Conservation (phyloP, 495 filamentous ascomycete genomes). For the Penicillium nucicola region DNA sequence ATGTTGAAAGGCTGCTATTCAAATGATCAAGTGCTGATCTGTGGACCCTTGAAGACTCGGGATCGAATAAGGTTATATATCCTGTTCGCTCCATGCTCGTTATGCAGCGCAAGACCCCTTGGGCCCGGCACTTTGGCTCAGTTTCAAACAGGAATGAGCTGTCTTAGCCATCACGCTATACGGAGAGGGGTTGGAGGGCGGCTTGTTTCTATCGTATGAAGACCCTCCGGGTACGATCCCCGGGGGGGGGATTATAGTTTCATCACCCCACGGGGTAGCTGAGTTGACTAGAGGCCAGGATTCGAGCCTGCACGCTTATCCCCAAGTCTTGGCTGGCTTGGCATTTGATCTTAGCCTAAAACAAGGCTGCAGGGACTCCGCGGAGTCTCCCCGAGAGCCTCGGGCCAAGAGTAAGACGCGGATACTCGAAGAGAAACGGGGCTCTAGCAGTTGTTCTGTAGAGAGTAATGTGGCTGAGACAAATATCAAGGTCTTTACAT, state of each 20-base stretch:
- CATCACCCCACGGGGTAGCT: constrained; percentile 8
- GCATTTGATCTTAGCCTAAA: neutral
- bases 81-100: neutral
- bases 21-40: constrained; percentile 4
- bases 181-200: neutral
- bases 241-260: constrained; percentile 6
- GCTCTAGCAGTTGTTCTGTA: constrained; percentile 4
- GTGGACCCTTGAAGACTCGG: constrained; percentile 3
- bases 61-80: constrained; percentile 6
- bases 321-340: neutral
- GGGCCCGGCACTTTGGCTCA: neutral
- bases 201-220: constrained; percentile 1
- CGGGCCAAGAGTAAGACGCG: constrained; percentile 2
- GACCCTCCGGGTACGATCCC: constrained; percentile 8
- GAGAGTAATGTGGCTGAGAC: neutral
- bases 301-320: neutral
- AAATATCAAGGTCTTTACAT: too few species aligned
- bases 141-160: neutral
- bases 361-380: constrained; percentile 7
- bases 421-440: constrained; percentile 2
- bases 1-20: constrained; percentile 10
- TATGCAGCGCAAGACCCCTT: neutral
- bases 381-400: constrained; percentile 15
- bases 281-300: neutral
- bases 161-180: neutral